phyloP scores from a whole-genome alignment of 2,329 filamentous ascomycete genomes.

The Venturia oleaginea region DNA sequence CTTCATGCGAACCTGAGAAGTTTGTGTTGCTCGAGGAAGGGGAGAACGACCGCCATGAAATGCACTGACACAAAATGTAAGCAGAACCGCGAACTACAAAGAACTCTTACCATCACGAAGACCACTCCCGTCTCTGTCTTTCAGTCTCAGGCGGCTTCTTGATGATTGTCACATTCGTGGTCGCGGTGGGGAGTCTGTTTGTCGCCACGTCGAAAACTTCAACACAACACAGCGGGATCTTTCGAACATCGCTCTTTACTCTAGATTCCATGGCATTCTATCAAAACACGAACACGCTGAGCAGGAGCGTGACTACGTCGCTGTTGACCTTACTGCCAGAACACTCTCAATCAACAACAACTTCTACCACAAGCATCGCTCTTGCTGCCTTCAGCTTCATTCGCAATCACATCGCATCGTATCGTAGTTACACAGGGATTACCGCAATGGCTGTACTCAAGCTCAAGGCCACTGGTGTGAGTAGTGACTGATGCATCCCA shows the following conservation, averaged over 20 bases:
- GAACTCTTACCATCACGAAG: too few species aligned
- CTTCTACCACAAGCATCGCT: background rate
- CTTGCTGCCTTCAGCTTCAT: background rate
- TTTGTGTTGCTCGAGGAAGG: too few species aligned
- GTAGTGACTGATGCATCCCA: background rate
- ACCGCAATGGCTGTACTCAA: conserved; percentile 2
- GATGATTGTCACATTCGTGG: background rate
- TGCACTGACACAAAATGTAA: too few species aligned
- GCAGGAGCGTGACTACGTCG: background rate
- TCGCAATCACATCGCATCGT: background rate
- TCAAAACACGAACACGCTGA: background rate
- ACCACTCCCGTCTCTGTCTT: too few species aligned
- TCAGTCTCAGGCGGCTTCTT: too few species aligned
- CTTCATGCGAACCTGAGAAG: too few species aligned
- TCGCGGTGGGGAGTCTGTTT: background rate
- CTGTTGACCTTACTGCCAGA: background rate
- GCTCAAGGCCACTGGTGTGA: background rate
- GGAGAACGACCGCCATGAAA: too few species aligned
- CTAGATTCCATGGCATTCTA: background rate
- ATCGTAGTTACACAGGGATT: too few species aligned
- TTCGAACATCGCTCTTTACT: background rate
- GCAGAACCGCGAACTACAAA: too few species aligned
- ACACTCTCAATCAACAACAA: background rate
- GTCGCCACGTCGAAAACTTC: background rate
- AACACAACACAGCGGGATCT: background rate